Conservation (phyloP, 2,329 filamentous ascomycete genomes). For the Fusarium palustre region DNA sequence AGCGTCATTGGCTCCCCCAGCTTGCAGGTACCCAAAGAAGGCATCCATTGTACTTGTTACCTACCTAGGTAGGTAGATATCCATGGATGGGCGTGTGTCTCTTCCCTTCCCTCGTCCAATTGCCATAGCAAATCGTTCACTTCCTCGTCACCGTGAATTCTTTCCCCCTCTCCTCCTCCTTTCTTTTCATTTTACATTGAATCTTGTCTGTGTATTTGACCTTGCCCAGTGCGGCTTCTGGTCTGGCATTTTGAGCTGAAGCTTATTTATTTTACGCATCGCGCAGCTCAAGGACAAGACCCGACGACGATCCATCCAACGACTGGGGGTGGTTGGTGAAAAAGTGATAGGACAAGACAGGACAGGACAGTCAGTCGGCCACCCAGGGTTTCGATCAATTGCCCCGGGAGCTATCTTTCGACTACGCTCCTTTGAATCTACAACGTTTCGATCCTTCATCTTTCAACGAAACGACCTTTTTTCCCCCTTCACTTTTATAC, state of each 20-base stretch:
- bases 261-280: constrained; percentile 28
- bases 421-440: constrained; percentile 28
- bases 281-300: constrained; percentile 22
- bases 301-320: constrained; percentile 34
- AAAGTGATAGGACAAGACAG: constrained; percentile 17
- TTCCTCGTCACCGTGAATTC: constrained; percentile 20
- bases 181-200: constrained; percentile 7
- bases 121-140: constrained; percentile 27
- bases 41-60: no score
- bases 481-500: background rate
- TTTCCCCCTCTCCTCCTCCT: background rate
- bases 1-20: constrained; percentile 45
- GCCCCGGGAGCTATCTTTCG: constrained; percentile 30
- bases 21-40: no score
- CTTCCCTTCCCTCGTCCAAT: constrained; percentile 6
- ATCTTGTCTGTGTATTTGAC: constrained; percentile 15
- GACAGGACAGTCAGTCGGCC: constrained; percentile 5
- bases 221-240: constrained; percentile 15
- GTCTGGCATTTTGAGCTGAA: constrained; percentile 25
- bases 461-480: constrained; percentile 15
- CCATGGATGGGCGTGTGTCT: background rate
- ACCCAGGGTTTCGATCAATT: constrained; percentile 35
- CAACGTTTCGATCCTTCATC: constrained; percentile 24
- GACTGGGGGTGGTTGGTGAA: constrained; percentile 41
- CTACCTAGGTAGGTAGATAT: no score